Evolutionary conservation across 345 rosid species (phyloP), one percentile per base, ranked within the genome.

Genomic region (Hibiscus tridactylites): DNA sequence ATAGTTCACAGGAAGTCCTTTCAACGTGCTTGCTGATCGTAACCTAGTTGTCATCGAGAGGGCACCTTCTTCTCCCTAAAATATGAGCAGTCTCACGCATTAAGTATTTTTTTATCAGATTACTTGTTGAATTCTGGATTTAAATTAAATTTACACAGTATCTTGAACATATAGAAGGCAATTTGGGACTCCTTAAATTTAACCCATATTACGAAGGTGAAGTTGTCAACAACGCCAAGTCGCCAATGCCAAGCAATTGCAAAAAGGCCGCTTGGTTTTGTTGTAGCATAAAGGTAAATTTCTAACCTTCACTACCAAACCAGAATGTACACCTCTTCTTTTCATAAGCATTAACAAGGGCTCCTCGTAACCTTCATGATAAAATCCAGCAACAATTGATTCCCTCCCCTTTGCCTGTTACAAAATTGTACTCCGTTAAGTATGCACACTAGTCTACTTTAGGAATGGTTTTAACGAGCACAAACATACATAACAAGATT

Each of bases 301-400:
- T 69, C 78, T n/a, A 49, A 95, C 99, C 99, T 95, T 95, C 78
- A 95, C 81, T 57, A 92, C 97, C 82, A 95, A 82, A 79, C 99
- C 97, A 65, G 96, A 88, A 79, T 92, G 92, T 42, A 92, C 83
- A 57, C 96, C 99, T 88, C 99, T 86, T 85, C 97, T 85, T 84
- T 88, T 92, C 99, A 95, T 95, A 71, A 95, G 99, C 98, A 92
- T 92, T 77, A 95, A 75, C 79, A 95, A 88, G 56, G 99, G 89
- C 63, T 92, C 97, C 79, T 92, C 97, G 10, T 88, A 95, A 24
- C 90, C 97, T 87, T 85, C 96, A 47, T 95, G 99, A 83, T 88
- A 95, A 81, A 95, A 95, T 64, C 99, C 97, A 76, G 99, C 77
- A 65, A 95, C 96, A 66, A 95, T 86, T 58, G 97, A 75, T 85